A percentile compares a stretch with the other conserved stretches of the same genome.
Evolutionary conservation across 257 asterid genomes (phyloP).

Genomic region (Leptodermis oblonga): DNA sequence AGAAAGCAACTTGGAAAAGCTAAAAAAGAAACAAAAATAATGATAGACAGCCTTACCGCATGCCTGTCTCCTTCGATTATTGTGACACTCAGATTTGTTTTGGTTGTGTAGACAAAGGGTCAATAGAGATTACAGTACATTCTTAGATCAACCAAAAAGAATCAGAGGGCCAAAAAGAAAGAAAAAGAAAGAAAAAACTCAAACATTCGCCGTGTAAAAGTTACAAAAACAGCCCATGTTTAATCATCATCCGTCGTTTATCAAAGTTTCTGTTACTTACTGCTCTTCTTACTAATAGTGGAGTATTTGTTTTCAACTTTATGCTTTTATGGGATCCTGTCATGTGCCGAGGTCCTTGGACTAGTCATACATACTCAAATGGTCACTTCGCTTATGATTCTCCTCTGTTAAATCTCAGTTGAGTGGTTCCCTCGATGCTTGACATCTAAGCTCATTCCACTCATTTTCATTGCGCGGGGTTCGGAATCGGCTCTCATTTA

Average conservation of each 20-base stretch:
- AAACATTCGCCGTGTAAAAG: conserved; percentile 21
- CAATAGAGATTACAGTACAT: too few relatives aligned
- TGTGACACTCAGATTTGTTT: conserved; percentile 7
- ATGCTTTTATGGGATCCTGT: conserved; percentile 15
- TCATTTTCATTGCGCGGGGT: conserved; percentile 47
- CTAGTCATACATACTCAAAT: conserved; percentile 10
- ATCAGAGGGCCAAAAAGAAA: not conserved
- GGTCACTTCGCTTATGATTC: conserved; percentile 35
- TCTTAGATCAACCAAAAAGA: conserved; percentile 24
- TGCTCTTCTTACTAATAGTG: not conserved
- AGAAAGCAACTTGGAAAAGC: conserved; percentile 25
- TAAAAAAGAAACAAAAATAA: conserved; percentile 18
- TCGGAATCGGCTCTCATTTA: conserved; percentile 26
- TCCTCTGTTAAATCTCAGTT: conserved; percentile 57
- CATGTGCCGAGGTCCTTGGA: conserved; percentile 34
- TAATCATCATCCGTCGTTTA: conserved; percentile 5
- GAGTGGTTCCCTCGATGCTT: conserved; percentile 85
- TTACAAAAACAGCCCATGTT: conserved; percentile 33
- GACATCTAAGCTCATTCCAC: conserved; percentile 67
- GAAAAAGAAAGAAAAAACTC: conserved; percentile 10
- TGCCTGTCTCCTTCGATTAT: conserved; percentile 46
- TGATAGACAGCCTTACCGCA: conserved; percentile 43
- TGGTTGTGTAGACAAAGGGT: conserved; percentile 7
- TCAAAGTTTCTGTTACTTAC: not conserved
- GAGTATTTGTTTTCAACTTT: conserved; percentile 15